Percentiles rank a stretch among this genome's conserved stretches.
phyloP scores from a whole-genome alignment of 306 rosid genomes.

The Echinosophora koreensis region DNA sequence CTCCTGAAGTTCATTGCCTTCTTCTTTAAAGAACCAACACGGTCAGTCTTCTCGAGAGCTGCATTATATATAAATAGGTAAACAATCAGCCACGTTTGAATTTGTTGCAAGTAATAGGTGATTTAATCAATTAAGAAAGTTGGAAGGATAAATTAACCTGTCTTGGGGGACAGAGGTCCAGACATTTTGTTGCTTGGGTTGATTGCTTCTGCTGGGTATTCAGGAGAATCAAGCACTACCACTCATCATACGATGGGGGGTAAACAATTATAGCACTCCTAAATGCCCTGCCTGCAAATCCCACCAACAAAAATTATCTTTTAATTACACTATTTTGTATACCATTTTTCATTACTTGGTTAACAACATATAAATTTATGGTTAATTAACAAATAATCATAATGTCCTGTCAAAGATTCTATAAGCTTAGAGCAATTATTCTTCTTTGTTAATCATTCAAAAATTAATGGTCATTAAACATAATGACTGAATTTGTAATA shows the following conservation, averaged over 20 bases:
- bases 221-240: slow-evolving; percentile 54
- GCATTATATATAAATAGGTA: not conserved
- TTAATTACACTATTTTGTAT: too few species aligned
- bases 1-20: slow-evolving; percentile 64
- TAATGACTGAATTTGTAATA: too few species aligned
- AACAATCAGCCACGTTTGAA: too few species aligned
- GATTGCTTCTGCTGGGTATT: slow-evolving; percentile 41
- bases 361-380: too few species aligned
- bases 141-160: slow-evolving; percentile 34
- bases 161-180: slow-evolving; percentile 50
- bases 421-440: too few species aligned
- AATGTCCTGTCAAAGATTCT: too few species aligned
- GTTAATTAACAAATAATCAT: too few species aligned
- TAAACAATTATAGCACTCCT: slow-evolving; percentile 46
- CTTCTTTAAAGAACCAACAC: slow-evolving; percentile 64
- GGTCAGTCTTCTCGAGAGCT: slow-evolving; percentile 65
- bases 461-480: too few species aligned
- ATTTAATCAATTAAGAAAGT: not conserved
- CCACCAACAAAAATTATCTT: not conserved
- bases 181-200: slow-evolving; percentile 57
- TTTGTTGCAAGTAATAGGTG: too few species aligned
- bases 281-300: slow-evolving; percentile 58
- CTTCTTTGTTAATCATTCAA: too few species aligned
- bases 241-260: slow-evolving; percentile 61
- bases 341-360: too few species aligned